Percentiles rank a stretch among this genome's conserved stretches.
Evolutionary conservation across 2,329 filamentous ascomycete species (phyloP).

Genomic region (Arthrobotrys entomopaga): DNA sequence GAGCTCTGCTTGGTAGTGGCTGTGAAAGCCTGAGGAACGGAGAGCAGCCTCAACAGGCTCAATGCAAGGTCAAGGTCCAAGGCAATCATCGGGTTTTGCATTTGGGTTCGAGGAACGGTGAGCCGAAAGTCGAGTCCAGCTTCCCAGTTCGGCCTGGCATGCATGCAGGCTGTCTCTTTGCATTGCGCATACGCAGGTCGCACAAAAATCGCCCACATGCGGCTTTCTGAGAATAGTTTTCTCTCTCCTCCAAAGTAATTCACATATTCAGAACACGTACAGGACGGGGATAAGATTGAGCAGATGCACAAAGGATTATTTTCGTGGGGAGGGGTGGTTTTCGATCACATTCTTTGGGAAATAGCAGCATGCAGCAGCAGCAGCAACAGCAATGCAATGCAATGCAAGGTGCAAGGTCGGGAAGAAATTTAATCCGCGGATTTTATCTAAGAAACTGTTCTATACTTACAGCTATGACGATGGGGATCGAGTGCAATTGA

Average conservation of each 20-base stretch:
- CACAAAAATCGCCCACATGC: conserved; percentile 30
- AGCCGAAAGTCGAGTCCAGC: conserved; percentile 38
- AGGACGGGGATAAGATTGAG: neutral
- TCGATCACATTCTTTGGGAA: conserved; percentile 24
- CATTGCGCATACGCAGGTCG: conserved; percentile 44
- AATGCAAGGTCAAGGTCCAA: neutral
- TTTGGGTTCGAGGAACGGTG: conserved; percentile 10
- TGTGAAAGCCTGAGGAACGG: too few relatives aligned
- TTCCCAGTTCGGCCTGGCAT: conserved; percentile 35
- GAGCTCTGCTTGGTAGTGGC: too few relatives aligned
- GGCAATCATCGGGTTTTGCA: conserved; percentile 18
- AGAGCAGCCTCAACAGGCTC: too few relatives aligned
- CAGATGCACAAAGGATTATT: neutral
- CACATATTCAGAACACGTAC: too few relatives aligned
- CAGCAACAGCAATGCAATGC: too few relatives aligned
- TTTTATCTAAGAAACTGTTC: neutral
- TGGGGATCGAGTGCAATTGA: too few relatives aligned
- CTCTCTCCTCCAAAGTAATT: neutral
- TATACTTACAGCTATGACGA: conserved; percentile 14
- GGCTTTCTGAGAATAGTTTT: conserved; percentile 30
- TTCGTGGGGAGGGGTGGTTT: conserved; percentile 1
- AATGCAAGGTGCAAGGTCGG: too few relatives aligned
- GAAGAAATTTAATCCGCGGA: neutral
- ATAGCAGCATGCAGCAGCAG: too few relatives aligned
- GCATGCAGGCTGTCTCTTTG: conserved; percentile 21